A percentile compares a stretch with the other conserved stretches of the same genome.
Evolutionary conservation across 176 grass and related monocot genomes (phyloP).

Genomic region (Raddia guianensis): DNA sequence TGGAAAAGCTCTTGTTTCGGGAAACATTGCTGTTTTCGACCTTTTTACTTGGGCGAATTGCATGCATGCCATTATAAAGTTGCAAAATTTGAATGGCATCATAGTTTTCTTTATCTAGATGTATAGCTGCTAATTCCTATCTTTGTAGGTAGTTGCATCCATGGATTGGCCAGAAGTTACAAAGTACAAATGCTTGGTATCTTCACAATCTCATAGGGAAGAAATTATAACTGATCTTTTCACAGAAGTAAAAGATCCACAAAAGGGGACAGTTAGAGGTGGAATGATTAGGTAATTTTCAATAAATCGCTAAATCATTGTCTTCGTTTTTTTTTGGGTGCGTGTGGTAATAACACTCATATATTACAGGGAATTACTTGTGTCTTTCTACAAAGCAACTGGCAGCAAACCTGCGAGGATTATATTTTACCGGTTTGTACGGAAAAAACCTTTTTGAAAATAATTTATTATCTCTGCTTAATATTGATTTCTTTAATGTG

Average conservation of each 20-base stretch:
- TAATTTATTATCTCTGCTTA: neutral
- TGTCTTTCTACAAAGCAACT: conserved; percentile 59
- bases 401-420: conserved; percentile 57
- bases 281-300: conserved; percentile 79
- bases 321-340: conserved; percentile 11
- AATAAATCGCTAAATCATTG: neutral
- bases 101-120: neutral
- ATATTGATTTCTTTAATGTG: conserved; percentile 29
- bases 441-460: neutral
- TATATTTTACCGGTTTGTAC: conserved; percentile 76
- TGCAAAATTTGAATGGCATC: neutral
- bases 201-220: conserved; percentile 64
- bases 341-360: conserved; percentile 5
- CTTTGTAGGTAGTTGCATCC: conserved; percentile 72
- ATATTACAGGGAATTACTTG: conserved; percentile 64
- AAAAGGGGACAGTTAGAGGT: conserved; percentile 41
- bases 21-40: neutral
- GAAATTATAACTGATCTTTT: conserved; percentile 79
- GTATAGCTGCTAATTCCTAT: neutral
- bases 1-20: neutral
- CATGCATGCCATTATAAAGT: too few species aligned
- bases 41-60: neutral
- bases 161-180: conserved; percentile 90
- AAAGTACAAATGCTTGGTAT: conserved; percentile 79
- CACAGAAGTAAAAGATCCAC: conserved; percentile 51